Base-by-base conservation (phyloP, 805 yeast species). In the Saccharomycopsis fibuligera region DNA sequence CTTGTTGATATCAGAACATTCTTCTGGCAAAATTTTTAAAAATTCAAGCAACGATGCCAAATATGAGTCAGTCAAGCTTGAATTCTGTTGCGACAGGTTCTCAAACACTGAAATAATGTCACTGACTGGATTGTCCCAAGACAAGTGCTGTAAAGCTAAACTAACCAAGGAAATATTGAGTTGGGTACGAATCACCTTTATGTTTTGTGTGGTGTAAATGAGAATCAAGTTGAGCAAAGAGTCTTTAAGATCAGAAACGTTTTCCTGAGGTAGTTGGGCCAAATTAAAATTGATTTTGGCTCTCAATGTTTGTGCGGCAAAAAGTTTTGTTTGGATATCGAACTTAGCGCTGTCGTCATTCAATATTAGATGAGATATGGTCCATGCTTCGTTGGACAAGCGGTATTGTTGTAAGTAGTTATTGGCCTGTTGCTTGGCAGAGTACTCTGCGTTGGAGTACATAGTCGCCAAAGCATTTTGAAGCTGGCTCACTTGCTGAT, bases 281-380 rank as follows among this genome's bases (percentile, higher is more conserved):
- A 91, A 69, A 65, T 93, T 98, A 63, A 86, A 90, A 10, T 86
- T 84, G 45, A 88, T 76, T 58, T 76, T 90, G 39, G 90, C 81
- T 54, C 96, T 72, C 53, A 93, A 67, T 0, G 99, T 93, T 63
- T 95, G 99, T 0, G 97, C 84, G 14, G 91, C 83, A 68, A 95
- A 93, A 58, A 93, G 70, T 58, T 80, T 81, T 44, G 84, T 67
- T 60, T 83, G 86, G 39, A 79, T 55, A 3, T 77, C 65, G 27
- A 55, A 56, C 3, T 60, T 60, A 17, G 56, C 57, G n/a, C 51
- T 53, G 12, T 41, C 33, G 45, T 16, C 57, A 51, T 21, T 38
- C 23, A 89, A 70, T 1, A 84, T 71, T 41, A 72, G 69, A 59
- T 82, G 83, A 31, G 81, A 73, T 1, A 78, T 60, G 27, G 73